Base-by-base conservation (phyloP, 1,139 yeast genomes). In the Suhomyces guaymorum region DNA sequence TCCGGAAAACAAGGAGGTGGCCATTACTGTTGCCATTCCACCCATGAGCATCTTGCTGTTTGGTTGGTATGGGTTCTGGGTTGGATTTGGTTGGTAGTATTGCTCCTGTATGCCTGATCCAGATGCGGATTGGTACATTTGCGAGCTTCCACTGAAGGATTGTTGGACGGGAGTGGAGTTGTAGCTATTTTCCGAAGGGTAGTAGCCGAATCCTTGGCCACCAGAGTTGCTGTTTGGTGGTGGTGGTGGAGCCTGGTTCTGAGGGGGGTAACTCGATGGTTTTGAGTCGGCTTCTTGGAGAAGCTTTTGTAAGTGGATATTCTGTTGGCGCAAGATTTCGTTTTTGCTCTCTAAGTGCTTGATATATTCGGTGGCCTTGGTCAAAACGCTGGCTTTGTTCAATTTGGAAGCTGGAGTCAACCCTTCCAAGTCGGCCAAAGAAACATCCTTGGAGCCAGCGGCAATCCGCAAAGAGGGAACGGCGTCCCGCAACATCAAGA, bases 321-420 rank as follows among this genome's bases (percentile, higher is more conserved):
- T 75, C 50, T 86, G 90, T 37, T 69, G 65, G 43, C 61, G 65
- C 47, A 86, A 66, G 12, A 62, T 48, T 2, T 70, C 74, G 55
- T 87, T 87, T 50, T 84, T 83, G 35, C 63, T 60, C 54, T 89
- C 95, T 54, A 90, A 70, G 59, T 89, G 96, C 48, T 76, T 73
- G 49, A 90, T 89, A 54, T 89, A 90, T 58, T 89, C 97, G 2
- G 94, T 85, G 4, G 97, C 96, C 55, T 89, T 87, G 32, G 88
- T 76, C 44, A 90, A 70, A 18, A 90, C 89, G 32, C 88, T 82
- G 6, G 96, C 97, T 59, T 90, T 90, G 62, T 88, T 89, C 47
- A 89, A 70, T 54, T 87, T 88, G 35, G 78, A 68, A 3, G 96
- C 95, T 0, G 96, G 96, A n/a, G 82, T 74, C 39, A 89, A 70